Conservation (phyloP, 2,329 filamentous ascomycete genomes). For the Madurella fahalii region DNA sequence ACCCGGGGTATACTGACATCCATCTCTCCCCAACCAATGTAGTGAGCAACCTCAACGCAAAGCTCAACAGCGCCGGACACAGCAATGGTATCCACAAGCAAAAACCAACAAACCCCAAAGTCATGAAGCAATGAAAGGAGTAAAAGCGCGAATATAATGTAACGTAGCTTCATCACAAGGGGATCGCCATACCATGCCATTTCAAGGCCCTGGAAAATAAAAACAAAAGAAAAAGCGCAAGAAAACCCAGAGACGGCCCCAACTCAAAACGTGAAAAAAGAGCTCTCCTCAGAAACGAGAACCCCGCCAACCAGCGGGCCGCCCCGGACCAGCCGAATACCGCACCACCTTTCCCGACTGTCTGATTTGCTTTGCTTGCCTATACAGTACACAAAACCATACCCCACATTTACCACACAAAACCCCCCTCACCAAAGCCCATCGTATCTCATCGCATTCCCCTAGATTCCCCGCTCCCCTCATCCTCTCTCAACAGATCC, state of each 20-base stretch:
- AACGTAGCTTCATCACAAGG: no score
- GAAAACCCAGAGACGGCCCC: not conserved
- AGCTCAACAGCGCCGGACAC: no score
- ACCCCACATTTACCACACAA: not conserved
- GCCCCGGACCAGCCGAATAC: constrained; percentile 12
- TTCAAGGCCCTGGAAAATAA: no score
- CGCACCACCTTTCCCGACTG: not conserved
- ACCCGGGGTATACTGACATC: no score
- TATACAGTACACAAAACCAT: not conserved
- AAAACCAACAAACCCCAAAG: no score
- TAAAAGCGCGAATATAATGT: no score
- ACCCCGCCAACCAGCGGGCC: not conserved
- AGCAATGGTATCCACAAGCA: no score
- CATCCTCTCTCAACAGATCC: no score
- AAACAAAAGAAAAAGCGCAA: not conserved
- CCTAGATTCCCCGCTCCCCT: not conserved
- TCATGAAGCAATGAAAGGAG: no score
- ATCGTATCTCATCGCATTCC: not conserved
- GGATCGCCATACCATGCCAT: no score
- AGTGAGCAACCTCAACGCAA: no score
- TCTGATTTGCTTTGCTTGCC: not conserved
- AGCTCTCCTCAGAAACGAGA: not conserved
- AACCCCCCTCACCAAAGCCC: not conserved
- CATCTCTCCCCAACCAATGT: no score
- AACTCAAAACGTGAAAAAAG: not conserved